Conservation (phyloP, 257 asterid genomes). For the Cordia subcordata region DNA sequence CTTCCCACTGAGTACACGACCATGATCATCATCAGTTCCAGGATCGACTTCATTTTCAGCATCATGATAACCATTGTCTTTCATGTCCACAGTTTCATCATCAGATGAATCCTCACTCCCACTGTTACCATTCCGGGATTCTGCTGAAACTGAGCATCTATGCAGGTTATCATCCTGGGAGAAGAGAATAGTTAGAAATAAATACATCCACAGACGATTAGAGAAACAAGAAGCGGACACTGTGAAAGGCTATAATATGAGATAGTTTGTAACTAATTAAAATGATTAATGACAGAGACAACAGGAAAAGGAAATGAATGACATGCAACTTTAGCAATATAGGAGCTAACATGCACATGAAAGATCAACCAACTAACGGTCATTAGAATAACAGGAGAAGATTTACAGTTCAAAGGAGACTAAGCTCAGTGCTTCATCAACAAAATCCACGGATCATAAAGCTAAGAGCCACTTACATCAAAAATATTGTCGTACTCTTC, state of each 20-base stretch:
- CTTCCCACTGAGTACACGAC: constrained; percentile 82
- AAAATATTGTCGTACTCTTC: constrained; percentile 81
- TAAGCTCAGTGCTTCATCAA: not conserved
- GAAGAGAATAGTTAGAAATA: constrained; percentile 13
- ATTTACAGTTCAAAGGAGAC: not conserved
- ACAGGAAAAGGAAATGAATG: too few species aligned
- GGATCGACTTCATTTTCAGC: constrained; percentile 80
- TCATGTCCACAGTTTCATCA: constrained; percentile 52
- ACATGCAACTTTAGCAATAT: too few species aligned
- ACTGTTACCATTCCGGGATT: constrained; percentile 68
- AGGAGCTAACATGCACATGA: too few species aligned
- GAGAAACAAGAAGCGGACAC: not conserved
- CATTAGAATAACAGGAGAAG: not conserved
- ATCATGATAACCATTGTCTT: constrained; percentile 80
- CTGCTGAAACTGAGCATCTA: constrained; percentile 79
- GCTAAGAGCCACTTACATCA: constrained; percentile 46
- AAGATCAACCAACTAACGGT: too few species aligned
- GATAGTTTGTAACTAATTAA: not conserved
- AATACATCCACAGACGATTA: constrained; percentile 2
- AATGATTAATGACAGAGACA: not conserved
- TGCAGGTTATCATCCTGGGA: constrained; percentile 69
- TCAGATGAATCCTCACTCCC: constrained; percentile 72
- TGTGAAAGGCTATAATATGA: not conserved
- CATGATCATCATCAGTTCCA: constrained; percentile 62
- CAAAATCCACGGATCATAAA: constrained; percentile 1